Evolutionary conservation across 2,329 filamentous ascomycete species (phyloP), one percentile per base, ranked within the genome.

Genomic region (Nothophaeocryptopus gaeumannii): DNA sequence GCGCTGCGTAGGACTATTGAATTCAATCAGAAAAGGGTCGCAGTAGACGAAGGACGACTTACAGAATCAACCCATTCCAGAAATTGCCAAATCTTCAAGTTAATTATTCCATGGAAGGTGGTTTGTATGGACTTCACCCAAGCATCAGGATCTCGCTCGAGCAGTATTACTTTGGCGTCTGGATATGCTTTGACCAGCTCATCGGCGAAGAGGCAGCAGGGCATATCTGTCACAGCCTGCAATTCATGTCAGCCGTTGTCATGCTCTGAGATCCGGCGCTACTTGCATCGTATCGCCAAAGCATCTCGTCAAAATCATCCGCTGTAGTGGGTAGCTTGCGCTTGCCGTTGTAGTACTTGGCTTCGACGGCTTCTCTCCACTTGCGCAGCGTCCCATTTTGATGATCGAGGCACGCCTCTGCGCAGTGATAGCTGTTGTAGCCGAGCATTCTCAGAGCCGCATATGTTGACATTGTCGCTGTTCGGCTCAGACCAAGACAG

Each of bases 91-190:
- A 44, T 44, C n/a, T 15, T 34, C n/a, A 34, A 20, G 9, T n/a
- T 34, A 14, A 44, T 13, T 13, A 35, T 34, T 7, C 16, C 29
- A 13, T 44, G 16, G 10, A 35, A 12, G 16, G 26, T 35, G 9
- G 43, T 29, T 12, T 42, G 13, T 12, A 48, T 41, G 3, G 45
- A 48, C 26, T 35, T 47, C 20, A 38, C 74, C 73, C 75, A 78
- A 75, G 10, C 15, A 32, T 51, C 44, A 3, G 20, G 12, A 12
- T 41, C 33, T 15, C 43, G 7, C 16, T 32, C 13, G 14, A 80
- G 82, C 51, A 87, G 73, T 45, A 87, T 77, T 46, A 86, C 78
- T 68, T 86, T 86, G 47, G 83, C 84, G 45, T 85, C 80, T 1
- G 84, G 83, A 63, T 86, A 86, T 10, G 82, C 80, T 59, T 50